A percentile compares a stretch with the other conserved stretches of the same genome.
Conservation (phyloP, 2,329 filamentous ascomycete species). For the Talaromyces sp. region DNA sequence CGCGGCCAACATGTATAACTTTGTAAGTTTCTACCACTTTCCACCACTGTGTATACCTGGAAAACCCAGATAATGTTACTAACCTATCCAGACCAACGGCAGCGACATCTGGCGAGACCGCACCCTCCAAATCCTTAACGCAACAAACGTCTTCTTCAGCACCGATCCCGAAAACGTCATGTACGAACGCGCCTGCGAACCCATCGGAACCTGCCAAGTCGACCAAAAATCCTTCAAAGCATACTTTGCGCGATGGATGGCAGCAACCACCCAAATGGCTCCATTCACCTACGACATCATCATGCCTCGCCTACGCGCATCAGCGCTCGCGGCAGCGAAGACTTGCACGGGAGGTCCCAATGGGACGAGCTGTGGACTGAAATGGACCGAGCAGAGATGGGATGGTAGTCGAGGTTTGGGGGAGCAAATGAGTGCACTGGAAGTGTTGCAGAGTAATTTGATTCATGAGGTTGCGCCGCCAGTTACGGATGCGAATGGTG, state of each 20-base stretch:
- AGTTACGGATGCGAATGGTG: conserved; percentile 32
- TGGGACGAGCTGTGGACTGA: conserved; percentile 38
- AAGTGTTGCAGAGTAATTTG: conserved; percentile 38
- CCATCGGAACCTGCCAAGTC: conserved; percentile 55
- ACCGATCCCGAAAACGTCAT: conserved; percentile 41
- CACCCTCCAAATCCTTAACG: conserved; percentile 19
- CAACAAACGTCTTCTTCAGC: conserved; percentile 20
- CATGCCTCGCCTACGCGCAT: conserved; percentile 52
- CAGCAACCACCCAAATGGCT: conserved; percentile 58
- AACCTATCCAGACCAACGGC: conserved; percentile 28
- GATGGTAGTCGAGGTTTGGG: conserved; percentile 41
- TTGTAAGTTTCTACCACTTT: conserved; percentile 37
- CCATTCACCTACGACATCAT: conserved; percentile 56
- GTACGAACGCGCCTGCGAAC: conserved; percentile 62
- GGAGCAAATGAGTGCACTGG: conserved; percentile 42
- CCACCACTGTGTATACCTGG: background rate
- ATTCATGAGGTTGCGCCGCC: conserved; percentile 32
- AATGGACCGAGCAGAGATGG: conserved; percentile 41
- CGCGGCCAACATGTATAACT: conserved; percentile 68
- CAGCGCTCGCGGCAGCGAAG: conserved; percentile 55
- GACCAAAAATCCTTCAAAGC: conserved; percentile 67
- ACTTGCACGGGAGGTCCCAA: conserved; percentile 53
- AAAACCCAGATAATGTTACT: background rate
- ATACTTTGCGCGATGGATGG: conserved; percentile 62
- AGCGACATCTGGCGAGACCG: conserved; percentile 23